Conservation (phyloP, 352 stramenopile species). For the Phytophthora litchii region DNA sequence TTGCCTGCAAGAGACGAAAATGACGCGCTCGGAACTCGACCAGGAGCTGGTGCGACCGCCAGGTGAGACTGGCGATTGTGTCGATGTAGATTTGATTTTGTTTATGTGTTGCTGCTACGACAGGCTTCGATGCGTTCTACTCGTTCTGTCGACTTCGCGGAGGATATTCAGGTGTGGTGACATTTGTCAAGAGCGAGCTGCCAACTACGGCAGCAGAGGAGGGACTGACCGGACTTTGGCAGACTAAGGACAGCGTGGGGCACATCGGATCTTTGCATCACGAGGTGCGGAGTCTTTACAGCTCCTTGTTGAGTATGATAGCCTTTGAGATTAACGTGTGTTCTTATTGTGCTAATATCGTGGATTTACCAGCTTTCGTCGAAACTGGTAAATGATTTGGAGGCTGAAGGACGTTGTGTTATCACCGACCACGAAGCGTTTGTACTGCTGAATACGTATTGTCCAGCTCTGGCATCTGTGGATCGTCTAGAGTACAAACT, state of each 20-base stretch:
- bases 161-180: slow-evolving; percentile 84
- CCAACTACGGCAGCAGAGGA: slow-evolving; percentile 71
- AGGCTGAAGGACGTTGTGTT: slow-evolving; percentile 83
- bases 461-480: slow-evolving; percentile 65
- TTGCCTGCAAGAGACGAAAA: slow-evolving; percentile 89
- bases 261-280: slow-evolving; percentile 53
- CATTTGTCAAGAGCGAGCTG: slow-evolving; percentile 60
- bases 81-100: not conserved
- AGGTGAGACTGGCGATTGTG: slow-evolving; percentile 31
- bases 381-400: slow-evolving; percentile 63
- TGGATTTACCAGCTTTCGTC: slow-evolving; percentile 44
- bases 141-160: slow-evolving; percentile 70
- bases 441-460: slow-evolving; percentile 91
- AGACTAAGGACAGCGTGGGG: slow-evolving; percentile 61
- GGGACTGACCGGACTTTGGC: slow-evolving; percentile 68
- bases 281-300: slow-evolving; percentile 33
- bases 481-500: slow-evolving; percentile 90
- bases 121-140: slow-evolving; percentile 86
- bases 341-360: not conserved
- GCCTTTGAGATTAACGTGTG: not conserved
- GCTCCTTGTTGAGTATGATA: not conserved
- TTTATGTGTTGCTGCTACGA: slow-evolving; percentile 8
- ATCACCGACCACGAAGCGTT: slow-evolving; percentile 90
- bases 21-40: slow-evolving; percentile 83
- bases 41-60: slow-evolving; percentile 71